A percentile compares a stretch with the other conserved stretches of the same genome.
Conservation (phyloP, 805 yeast species). For the Metahyphopichia silvanorum region DNA sequence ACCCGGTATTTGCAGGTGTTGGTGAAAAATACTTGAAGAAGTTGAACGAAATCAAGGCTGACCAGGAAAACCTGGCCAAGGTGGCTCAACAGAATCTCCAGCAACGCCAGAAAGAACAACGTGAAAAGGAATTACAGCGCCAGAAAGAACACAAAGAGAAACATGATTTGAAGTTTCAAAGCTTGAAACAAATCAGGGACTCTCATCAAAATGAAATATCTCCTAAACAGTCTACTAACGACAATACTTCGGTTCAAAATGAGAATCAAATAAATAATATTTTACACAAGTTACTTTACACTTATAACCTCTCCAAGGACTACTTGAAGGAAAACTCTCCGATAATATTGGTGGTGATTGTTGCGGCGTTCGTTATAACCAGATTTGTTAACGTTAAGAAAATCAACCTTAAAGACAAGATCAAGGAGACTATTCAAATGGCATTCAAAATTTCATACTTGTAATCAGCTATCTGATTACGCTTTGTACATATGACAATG, state of each 20-base stretch:
- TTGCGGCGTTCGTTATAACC: slow-evolving; percentile 16
- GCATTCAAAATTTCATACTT: slow-evolving; percentile 43
- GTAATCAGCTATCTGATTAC: too few species aligned
- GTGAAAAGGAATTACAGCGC: slow-evolving; percentile 4
- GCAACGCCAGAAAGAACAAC: slow-evolving; percentile 11
- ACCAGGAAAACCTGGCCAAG: slow-evolving; percentile 12
- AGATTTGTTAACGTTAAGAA: slow-evolving; percentile 19
- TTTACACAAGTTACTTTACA: not conserved
- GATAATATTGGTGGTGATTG: slow-evolving; percentile 19
- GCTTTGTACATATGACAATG: not conserved
- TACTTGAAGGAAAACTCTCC: slow-evolving; percentile 27
- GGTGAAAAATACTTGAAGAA: not conserved
- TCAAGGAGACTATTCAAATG: slow-evolving; percentile 38
- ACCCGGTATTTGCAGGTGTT: slow-evolving; percentile 10
- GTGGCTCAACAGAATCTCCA: slow-evolving; percentile 19
- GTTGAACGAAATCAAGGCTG: slow-evolving; percentile 6
- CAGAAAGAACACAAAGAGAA: slow-evolving; percentile 12
- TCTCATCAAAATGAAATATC: slow-evolving; percentile 4
- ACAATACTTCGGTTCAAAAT: not conserved
- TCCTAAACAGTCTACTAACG: not conserved
- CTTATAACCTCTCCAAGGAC: slow-evolving; percentile 13
- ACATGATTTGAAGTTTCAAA: slow-evolving; percentile 24
- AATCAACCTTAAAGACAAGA: slow-evolving; percentile 24
- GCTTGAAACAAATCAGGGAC: slow-evolving; percentile 26
- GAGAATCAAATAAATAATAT: not conserved